Conservation (phyloP, 768 basidiomycete genomes). For the Leccinum variicolor region DNA sequence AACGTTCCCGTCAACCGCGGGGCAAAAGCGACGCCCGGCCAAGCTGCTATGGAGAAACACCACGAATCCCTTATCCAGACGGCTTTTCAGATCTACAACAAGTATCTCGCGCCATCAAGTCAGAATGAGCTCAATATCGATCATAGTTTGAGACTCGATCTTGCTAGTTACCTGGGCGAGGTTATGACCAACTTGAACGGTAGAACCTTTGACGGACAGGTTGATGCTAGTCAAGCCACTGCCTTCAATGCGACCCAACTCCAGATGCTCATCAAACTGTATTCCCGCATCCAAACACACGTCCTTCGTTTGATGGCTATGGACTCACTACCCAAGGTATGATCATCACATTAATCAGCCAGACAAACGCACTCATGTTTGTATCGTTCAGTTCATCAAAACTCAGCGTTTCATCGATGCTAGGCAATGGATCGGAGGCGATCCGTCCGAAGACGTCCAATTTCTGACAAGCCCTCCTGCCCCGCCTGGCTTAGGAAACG, state of each 20-base stretch:
- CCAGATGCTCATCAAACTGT: slow-evolving; percentile 88
- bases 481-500: slow-evolving; percentile 65
- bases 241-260: slow-evolving; percentile 94
- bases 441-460: slow-evolving; percentile 61
- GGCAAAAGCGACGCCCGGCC: slow-evolving; percentile 59
- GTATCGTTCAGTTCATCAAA: slow-evolving; percentile 70
- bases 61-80: slow-evolving; percentile 94
- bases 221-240: slow-evolving; percentile 77
- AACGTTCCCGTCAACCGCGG: slow-evolving; percentile 39
- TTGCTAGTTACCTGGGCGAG: slow-evolving; percentile 90
- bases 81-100: slow-evolving; percentile 91
- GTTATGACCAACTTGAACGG: slow-evolving; percentile 77
- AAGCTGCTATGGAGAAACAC: slow-evolving; percentile 93
- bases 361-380: slow-evolving; percentile 8
- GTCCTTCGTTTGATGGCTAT: slow-evolving; percentile 98
- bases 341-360: slow-evolving; percentile 12
- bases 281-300: slow-evolving; percentile 95
- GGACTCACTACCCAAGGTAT: slow-evolving; percentile 95
- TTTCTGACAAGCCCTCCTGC: slow-evolving; percentile 56
- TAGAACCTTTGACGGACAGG: slow-evolving; percentile 72
- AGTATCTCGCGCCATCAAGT: slow-evolving; percentile 92
- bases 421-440: slow-evolving; percentile 75
- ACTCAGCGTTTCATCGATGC: slow-evolving; percentile 78
- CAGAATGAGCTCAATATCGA: slow-evolving; percentile 98
- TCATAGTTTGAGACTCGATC: slow-evolving; percentile 91